These are phyloP conservation scores for Ceratocystis colombiana DNA, from an alignment of 2,329 filamentous ascomycete genomes.

Conservation along the genomic window DNA sequence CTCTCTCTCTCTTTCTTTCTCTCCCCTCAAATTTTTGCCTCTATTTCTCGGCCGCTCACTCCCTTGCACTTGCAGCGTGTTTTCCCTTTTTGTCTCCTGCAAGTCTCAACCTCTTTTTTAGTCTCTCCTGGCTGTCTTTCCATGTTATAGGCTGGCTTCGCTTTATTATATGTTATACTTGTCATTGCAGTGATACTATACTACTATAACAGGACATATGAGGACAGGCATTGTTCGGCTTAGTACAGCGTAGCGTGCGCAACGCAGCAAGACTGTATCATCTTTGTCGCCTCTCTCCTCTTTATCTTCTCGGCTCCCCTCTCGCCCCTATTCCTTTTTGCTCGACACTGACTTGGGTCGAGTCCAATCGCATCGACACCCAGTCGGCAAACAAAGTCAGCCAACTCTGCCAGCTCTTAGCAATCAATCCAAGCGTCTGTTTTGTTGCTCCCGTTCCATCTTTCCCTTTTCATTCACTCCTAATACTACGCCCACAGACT, in stretches of 20 bases:
- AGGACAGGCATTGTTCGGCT: slow-evolving; percentile 11
- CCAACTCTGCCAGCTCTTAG: no score
- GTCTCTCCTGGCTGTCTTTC: slow-evolving; percentile 23
- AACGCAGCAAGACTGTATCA: background rate
- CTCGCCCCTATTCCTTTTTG: background rate
- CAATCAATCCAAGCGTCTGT: background rate
- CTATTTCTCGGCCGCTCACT: background rate
- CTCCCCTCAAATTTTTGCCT: background rate
- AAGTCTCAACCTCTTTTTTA: slow-evolving; percentile 20
- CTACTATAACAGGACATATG: slow-evolving; percentile 11
- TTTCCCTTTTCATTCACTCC: background rate
- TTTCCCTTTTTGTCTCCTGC: background rate
- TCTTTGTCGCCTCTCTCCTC: background rate
- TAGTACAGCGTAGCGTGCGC: background rate
- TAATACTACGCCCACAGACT: background rate
- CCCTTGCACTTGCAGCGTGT: no score
- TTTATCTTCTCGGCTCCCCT: no score
- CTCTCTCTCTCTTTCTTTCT: slow-evolving; percentile 9
- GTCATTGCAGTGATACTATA: background rate
- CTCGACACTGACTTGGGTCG: background rate
- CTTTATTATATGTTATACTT: slow-evolving; percentile 8
- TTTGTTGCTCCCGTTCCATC: background rate
- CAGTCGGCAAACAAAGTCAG: background rate
- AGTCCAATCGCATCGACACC: background rate
- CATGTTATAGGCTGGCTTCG: slow-evolving; percentile 19